These are phyloP conservation scores for Fusarium hainanense DNA, from an alignment of 2,329 filamentous ascomycete species.

Conservation along the genomic window DNA sequence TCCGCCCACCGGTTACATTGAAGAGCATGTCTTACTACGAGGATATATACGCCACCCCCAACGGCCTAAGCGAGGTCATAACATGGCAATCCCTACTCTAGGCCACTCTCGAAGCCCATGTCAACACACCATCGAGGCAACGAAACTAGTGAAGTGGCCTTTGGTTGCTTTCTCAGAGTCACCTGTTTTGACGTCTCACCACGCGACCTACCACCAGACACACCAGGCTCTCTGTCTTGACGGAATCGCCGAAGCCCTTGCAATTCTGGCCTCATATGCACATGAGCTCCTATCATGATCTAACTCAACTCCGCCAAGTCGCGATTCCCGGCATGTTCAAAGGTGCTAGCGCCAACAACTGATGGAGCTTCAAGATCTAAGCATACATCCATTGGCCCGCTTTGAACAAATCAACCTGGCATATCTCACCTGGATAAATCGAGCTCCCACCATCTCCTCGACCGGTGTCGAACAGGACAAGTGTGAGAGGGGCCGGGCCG, in stretches of 20 bases:
- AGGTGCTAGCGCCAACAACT: constrained; percentile 37
- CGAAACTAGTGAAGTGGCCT: background rate
- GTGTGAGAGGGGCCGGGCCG: constrained; percentile 28
- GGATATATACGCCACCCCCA: constrained; percentile 21
- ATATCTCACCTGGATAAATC: constrained; percentile 12
- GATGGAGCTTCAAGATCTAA: constrained; percentile 23
- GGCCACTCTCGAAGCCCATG: background rate
- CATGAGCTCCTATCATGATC: background rate
- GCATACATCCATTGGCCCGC: constrained; percentile 27
- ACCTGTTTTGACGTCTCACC: constrained; percentile 5
- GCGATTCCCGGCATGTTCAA: constrained; percentile 4
- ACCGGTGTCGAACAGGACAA: constrained; percentile 23
- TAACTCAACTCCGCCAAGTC: constrained; percentile 16
- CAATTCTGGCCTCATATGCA: constrained; percentile 30
- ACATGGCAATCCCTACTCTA: background rate
- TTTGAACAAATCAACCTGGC: constrained; percentile 4
- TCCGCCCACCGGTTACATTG: constrained; percentile 22
- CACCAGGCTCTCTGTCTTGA: background rate
- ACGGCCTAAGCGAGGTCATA: background rate
- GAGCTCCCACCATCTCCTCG: constrained; percentile 2
- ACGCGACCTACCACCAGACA: constrained; percentile 6
- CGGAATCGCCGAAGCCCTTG: constrained; percentile 14
- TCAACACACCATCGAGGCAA: constrained; percentile 9
- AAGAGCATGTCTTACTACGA: background rate
- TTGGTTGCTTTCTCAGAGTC: constrained; percentile 5